These are phyloP conservation scores for Rhizoclosmatium sp. DNA, from an alignment of 192 early-diverging fungal genomes.

Conservation along the genomic window DNA sequence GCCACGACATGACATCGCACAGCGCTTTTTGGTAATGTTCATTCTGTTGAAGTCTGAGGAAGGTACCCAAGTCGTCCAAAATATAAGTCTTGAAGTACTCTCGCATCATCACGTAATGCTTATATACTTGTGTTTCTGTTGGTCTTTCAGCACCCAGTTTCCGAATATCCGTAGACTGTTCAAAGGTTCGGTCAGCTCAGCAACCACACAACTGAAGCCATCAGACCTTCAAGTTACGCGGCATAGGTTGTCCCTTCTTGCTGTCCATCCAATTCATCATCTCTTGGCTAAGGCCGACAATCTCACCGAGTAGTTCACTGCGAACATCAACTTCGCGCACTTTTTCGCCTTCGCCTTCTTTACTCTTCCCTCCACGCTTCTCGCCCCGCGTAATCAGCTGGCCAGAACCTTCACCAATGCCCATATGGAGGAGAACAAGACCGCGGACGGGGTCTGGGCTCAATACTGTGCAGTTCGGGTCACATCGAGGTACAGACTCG, in stretches of 20 bases:
- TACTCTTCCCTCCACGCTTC: background rate
- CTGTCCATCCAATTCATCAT: background rate
- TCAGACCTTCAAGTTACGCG: background rate
- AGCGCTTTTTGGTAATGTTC: background rate
- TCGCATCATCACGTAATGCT: slow-evolving; percentile 15
- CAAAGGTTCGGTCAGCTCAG: background rate
- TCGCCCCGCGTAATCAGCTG: background rate
- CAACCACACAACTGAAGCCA: background rate
- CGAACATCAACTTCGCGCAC: background rate
- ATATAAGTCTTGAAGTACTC: slow-evolving; percentile 11
- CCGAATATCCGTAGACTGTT: background rate
- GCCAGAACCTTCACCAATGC: background rate
- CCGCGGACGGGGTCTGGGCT: background rate
- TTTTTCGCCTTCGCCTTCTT: background rate
- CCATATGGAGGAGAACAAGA: background rate
- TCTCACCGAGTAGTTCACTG: background rate
- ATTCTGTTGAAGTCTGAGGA: background rate
- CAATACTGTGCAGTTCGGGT: background rate
- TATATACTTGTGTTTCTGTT: background rate
- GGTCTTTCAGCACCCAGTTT: background rate
- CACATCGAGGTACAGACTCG: background rate
- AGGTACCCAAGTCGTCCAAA: background rate
- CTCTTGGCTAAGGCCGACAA: background rate
- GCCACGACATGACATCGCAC: slow-evolving; percentile 14
- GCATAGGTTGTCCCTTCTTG: background rate